Percentiles rank a stretch among this genome's conserved stretches.
Conservation (phyloP, 305 asterid species). For the Solanum aculeatissimum region DNA sequence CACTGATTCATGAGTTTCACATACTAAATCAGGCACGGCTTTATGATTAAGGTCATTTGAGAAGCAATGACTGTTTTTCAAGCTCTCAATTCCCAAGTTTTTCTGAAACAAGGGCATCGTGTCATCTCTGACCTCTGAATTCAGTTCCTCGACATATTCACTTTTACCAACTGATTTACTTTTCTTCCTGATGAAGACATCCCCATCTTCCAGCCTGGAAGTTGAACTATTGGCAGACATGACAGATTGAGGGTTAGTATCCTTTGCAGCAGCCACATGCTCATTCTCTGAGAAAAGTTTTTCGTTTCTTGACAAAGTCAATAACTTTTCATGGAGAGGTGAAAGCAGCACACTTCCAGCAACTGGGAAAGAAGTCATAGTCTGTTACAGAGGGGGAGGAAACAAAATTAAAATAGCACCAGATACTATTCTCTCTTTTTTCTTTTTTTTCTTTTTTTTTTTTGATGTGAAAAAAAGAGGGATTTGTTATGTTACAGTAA, state of each 20-base stretch:
- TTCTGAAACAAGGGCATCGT: conserved; percentile 13
- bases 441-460: neutral
- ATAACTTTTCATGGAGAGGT: conserved; percentile 61
- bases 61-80: conserved; percentile 21
- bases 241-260: conserved; percentile 14
- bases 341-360: conserved; percentile 46
- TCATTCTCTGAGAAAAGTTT: conserved; percentile 16
- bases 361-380: conserved; percentile 52
- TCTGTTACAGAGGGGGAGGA: conserved; percentile 35
- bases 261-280: conserved; percentile 25
- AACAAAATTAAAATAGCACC: neutral
- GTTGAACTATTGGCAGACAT: conserved; percentile 19
- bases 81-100: conserved; percentile 20
- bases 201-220: conserved; percentile 23
- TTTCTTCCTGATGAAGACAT: conserved; percentile 23
- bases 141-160: conserved; percentile 22
- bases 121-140: conserved; percentile 20
- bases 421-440: neutral
- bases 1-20: conserved; percentile 12
- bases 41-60: conserved; percentile 18
- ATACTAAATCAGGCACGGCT: conserved; percentile 18
- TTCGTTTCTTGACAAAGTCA: conserved; percentile 33
- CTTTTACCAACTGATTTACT: conserved; percentile 24
- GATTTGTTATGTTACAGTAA: neutral
- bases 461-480: neutral